Evolutionary conservation across 257 asterid genomes (phyloP).

Genomic region (Jacaranda mimosifolia): DNA sequence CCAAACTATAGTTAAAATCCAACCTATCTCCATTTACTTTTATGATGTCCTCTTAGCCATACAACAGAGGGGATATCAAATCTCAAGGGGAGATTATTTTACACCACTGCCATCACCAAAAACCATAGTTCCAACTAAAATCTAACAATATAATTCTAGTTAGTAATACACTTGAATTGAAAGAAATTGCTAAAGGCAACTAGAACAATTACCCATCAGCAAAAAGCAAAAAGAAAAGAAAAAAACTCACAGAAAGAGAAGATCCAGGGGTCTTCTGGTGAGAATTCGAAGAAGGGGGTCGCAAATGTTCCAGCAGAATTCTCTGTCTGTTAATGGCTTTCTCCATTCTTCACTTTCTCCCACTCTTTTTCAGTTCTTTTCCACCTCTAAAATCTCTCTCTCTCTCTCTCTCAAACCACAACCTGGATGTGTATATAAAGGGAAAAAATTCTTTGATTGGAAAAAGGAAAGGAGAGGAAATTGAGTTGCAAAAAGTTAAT

Average conservation of each 20-base stretch:
- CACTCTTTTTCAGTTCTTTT: not conserved
- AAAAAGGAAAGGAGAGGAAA: not conserved
- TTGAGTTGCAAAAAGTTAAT: not conserved
- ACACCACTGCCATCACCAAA: not conserved
- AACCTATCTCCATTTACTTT: too few relatives aligned
- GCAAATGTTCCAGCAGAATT: slow-evolving; percentile 67
- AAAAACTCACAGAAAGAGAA: slow-evolving; percentile 59
- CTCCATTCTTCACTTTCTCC: slow-evolving; percentile 60
- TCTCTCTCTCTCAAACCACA: not conserved
- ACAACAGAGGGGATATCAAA: too few relatives aligned
- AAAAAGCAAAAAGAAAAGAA: not conserved
- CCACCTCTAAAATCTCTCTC: not conserved
- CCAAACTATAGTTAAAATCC: too few relatives aligned
- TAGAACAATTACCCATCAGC: not conserved
- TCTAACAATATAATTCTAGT: not conserved
- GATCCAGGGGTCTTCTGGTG: slow-evolving; percentile 45
- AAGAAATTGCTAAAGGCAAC: not conserved
- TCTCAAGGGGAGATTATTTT: too few relatives aligned
- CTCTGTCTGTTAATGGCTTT: slow-evolving; percentile 74
- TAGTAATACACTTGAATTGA: not conserved
- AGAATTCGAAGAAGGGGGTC: slow-evolving; percentile 49
- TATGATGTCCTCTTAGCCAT: too few relatives aligned
- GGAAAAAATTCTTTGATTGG: not conserved
- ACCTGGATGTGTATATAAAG: not conserved
- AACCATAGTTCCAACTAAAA: not conserved